phyloP scores from a whole-genome alignment of 768 basidiomycete species.

The Polyporus arcularius region DNA sequence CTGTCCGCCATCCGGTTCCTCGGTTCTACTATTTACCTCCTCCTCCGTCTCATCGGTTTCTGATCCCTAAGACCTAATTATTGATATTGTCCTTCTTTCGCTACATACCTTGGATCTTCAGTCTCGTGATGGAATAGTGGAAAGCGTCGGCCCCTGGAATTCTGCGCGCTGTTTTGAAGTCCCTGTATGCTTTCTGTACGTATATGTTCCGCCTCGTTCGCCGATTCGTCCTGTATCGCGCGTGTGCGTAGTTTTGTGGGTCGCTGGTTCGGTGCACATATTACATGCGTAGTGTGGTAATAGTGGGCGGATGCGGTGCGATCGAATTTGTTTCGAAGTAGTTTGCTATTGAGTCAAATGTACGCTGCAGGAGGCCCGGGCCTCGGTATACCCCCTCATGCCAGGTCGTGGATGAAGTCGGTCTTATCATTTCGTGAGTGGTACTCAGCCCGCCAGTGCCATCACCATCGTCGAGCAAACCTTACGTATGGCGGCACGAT shows the following conservation, averaged over 20 bases:
- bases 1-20: conserved; percentile 80
- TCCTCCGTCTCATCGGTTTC: conserved; percentile 71
- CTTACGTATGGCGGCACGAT: too few species aligned
- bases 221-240: neutral
- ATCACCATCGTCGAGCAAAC: too few species aligned
- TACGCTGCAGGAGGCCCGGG: neutral
- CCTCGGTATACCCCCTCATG: conserved; percentile 7
- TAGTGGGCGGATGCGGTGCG: neutral
- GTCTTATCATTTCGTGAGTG: too few species aligned
- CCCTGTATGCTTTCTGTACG: conserved; percentile 16
- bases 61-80: conserved; percentile 33
- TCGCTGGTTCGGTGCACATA: conserved; percentile 18
- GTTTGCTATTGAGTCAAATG: neutral
- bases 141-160: neutral
- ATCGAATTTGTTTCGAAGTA: neutral
- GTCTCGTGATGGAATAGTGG: neutral
- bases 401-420: neutral
- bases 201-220: conserved; percentile 7
- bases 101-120: neutral
- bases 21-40: conserved; percentile 76
- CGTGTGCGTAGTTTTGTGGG: neutral
- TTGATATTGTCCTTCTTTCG: neutral
- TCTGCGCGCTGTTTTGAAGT: neutral
- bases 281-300: neutral
- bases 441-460: too few species aligned